These are phyloP conservation scores for Ajuga chamaepitys DNA, from an alignment of 257 asterid genomes.

Conservation along the genomic window DNA sequence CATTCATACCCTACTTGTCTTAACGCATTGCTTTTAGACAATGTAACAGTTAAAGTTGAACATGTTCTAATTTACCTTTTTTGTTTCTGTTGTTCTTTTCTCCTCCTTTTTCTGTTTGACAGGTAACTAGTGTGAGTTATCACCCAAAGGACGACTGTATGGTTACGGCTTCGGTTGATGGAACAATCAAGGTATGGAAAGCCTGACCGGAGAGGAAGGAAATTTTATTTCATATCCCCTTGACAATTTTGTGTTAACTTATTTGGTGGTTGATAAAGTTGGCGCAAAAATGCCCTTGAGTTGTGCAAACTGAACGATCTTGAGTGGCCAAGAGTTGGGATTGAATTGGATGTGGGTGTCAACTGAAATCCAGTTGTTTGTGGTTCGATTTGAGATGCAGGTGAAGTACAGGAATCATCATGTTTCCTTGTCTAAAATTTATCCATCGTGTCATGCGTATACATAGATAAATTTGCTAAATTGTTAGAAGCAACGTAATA, in stretches of 20 bases:
- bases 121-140: constrained; percentile 94
- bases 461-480: too few species aligned
- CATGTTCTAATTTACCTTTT: neutral
- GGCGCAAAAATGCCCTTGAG: neutral
- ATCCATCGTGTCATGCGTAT: too few species aligned
- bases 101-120: constrained; percentile 12
- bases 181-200: constrained; percentile 85
- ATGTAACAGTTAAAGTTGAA: neutral
- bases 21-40: neutral
- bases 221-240: neutral
- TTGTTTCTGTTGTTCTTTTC: neutral
- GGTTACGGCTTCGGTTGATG: constrained; percentile 89
- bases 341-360: neutral
- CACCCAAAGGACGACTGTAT: constrained; percentile 89
- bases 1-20: neutral
- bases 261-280: neutral
- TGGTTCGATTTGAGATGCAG: neutral
- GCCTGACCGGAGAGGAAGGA: constrained; percentile 27
- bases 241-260: neutral
- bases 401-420: neutral
- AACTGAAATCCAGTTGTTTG: neutral
- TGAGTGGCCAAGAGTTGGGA: neutral
- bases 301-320: neutral
- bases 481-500: too few species aligned
- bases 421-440: neutral